Evolutionary conservation across 2,329 filamentous ascomycete genomes (phyloP).

Genomic region (Fusarium nematophilum): DNA sequence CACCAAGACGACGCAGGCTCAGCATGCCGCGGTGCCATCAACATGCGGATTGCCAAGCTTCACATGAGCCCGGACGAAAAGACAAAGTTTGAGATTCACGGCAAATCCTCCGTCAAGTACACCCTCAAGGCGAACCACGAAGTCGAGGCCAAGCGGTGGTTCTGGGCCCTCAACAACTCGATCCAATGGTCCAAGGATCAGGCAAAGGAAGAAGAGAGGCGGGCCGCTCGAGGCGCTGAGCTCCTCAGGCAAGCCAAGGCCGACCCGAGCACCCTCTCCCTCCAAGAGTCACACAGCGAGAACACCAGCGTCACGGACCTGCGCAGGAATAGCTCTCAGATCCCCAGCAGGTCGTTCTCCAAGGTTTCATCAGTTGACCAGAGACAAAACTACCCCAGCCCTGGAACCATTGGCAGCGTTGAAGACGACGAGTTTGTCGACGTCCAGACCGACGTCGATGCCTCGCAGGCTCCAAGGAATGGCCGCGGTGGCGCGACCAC

Average conservation of each 20-base stretch:
- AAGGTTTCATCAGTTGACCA: slow-evolving; percentile 45
- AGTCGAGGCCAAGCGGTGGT: slow-evolving; percentile 98
- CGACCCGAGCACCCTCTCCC: slow-evolving; percentile 69
- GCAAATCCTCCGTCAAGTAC: slow-evolving; percentile 98
- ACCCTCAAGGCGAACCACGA: slow-evolving; percentile 98
- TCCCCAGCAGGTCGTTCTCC: slow-evolving; percentile 47
- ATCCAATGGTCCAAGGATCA: slow-evolving; percentile 99
- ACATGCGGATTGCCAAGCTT: slow-evolving; percentile 95
- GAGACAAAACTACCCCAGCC: slow-evolving; percentile 51
- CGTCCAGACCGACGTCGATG: slow-evolving; percentile 57
- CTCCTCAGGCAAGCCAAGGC: slow-evolving; percentile 82
- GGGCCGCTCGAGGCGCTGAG: slow-evolving; percentile 79
- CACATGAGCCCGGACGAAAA: slow-evolving; percentile 98
- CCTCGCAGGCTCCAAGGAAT: slow-evolving; percentile 52
- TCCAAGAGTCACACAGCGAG: slow-evolving; percentile 62
- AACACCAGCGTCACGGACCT: slow-evolving; percentile 62
- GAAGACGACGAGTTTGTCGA: slow-evolving; percentile 66
- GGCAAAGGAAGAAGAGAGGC: slow-evolving; percentile 86
- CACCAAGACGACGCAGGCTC: slow-evolving; percentile 97
- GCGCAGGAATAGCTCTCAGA: slow-evolving; percentile 57
- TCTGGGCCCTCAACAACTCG: slow-evolving; percentile 98
- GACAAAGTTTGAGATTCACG: slow-evolving; percentile 96
- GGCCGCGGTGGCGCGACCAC: slow-evolving; percentile 48
- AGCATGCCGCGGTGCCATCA: slow-evolving; percentile 96
- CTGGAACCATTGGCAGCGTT: slow-evolving; percentile 60